phyloP scores from a whole-genome alignment of 2,329 filamentous ascomycete genomes.

The Helotiales sp. region DNA sequence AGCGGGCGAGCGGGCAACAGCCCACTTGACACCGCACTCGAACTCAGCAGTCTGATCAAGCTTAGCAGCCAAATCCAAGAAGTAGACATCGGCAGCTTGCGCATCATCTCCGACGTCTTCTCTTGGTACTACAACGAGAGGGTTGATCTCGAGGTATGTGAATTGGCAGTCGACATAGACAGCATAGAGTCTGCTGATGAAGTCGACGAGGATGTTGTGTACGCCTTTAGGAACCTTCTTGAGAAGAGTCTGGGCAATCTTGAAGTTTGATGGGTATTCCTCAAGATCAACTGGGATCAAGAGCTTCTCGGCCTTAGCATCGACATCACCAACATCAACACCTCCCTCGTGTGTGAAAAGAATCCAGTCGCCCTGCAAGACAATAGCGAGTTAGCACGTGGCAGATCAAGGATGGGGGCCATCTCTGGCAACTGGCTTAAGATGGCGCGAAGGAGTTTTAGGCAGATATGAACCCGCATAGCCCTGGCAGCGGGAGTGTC shows the following conservation, averaged over 20 bases:
- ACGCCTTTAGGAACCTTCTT: slow-evolving; percentile 93
- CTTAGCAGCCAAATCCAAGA: slow-evolving; percentile 98
- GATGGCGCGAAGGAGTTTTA: slow-evolving; percentile 12
- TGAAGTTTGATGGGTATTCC: slow-evolving; percentile 93
- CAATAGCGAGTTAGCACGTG: slow-evolving; percentile 27
- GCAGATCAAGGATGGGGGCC: neutral
- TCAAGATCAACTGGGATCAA: slow-evolving; percentile 93
- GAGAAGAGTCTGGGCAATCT: slow-evolving; percentile 81
- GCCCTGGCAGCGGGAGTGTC: slow-evolving; percentile 16
- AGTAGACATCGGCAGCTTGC: slow-evolving; percentile 93
- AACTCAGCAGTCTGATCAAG: slow-evolving; percentile 99
- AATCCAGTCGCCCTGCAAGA: slow-evolving; percentile 89
- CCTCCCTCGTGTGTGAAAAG: slow-evolving; percentile 99
- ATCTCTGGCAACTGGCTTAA: slow-evolving; percentile 16
- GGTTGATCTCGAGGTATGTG: slow-evolving; percentile 99
- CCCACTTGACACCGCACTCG: slow-evolving; percentile 99
- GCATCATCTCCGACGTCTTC: slow-evolving; percentile 66
- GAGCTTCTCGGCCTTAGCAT: slow-evolving; percentile 98
- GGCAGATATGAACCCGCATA: neutral
- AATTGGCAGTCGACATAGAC: slow-evolving; percentile 99
- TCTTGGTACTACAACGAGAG: slow-evolving; percentile 86
- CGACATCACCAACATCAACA: slow-evolving; percentile 99
- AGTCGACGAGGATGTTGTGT: slow-evolving; percentile 98
- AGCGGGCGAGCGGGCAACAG: slow-evolving; percentile 85
- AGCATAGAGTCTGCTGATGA: slow-evolving; percentile 96